These are phyloP conservation scores for Quercus suber DNA, from an alignment of 306 rosid genomes.

Conservation along the genomic window DNA sequence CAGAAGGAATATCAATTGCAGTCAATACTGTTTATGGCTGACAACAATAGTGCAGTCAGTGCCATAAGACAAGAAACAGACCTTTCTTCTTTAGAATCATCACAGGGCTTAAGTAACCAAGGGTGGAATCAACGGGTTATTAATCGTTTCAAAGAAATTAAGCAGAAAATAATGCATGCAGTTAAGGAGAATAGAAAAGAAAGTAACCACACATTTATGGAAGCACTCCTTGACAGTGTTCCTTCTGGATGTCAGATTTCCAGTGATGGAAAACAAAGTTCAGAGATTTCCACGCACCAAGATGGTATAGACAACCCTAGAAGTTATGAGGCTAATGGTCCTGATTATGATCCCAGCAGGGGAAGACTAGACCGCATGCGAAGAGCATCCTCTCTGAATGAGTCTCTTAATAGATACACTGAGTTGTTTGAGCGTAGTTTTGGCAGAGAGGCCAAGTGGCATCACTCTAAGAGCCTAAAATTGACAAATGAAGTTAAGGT, in stretches of 20 bases:
- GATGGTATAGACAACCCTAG: slow-evolving; percentile 11
- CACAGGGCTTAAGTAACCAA: slow-evolving; percentile 41
- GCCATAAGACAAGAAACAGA: slow-evolving; percentile 19
- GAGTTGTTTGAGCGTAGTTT: slow-evolving; percentile 55
- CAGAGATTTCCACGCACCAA: slow-evolving; percentile 24
- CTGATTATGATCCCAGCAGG: slow-evolving; percentile 31
- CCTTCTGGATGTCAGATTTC: slow-evolving; percentile 24
- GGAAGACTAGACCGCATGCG: slow-evolving; percentile 28
- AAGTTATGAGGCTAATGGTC: slow-evolving; percentile 28
- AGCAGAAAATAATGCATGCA: slow-evolving; percentile 66
- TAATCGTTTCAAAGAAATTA: slow-evolving; percentile 66
- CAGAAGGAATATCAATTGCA: slow-evolving; percentile 31
- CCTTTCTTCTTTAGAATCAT: slow-evolving; percentile 23
- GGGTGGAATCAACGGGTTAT: slow-evolving; percentile 88
- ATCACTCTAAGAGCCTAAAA: slow-evolving; percentile 58
- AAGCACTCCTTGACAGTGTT: slow-evolving; percentile 12
- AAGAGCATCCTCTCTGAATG: slow-evolving; percentile 61
- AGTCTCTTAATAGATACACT: slow-evolving; percentile 65
- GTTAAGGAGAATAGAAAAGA: slow-evolving; percentile 60
- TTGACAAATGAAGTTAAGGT: slow-evolving; percentile 49
- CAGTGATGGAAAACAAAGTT: slow-evolving; percentile 33
- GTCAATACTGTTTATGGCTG: slow-evolving; percentile 10
- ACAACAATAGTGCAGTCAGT: slow-evolving; percentile 20
- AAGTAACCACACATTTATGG: slow-evolving; percentile 26
- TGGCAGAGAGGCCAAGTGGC: slow-evolving; percentile 40